Percentiles rank a stretch among this genome's conserved stretches.
phyloP scores from a whole-genome alignment of 192 early-diverging fungal species.

The Rhizophagus prolifer region DNA sequence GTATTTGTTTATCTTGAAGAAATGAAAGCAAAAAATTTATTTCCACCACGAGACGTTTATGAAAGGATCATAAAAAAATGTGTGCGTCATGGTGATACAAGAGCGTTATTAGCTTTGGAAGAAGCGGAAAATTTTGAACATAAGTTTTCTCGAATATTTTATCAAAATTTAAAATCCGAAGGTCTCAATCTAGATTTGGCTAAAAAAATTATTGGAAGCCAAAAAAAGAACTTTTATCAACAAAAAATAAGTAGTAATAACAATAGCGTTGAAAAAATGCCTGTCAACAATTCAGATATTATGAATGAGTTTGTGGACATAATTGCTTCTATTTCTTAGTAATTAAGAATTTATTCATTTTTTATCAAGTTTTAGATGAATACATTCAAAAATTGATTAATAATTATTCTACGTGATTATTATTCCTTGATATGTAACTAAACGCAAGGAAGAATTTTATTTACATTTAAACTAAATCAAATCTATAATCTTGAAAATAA shows the following conservation, averaged over 20 bases:
- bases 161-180: background rate
- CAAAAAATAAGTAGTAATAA: background rate
- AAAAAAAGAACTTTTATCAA: background rate
- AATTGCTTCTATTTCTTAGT: no score
- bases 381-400: no score
- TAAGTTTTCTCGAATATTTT: background rate
- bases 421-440: background rate
- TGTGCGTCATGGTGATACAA: slow-evolving; percentile 57
- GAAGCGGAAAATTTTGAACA: slow-evolving; percentile 68
- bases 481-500: background rate
- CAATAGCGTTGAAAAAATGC: no score
- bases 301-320: background rate
- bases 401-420: background rate
- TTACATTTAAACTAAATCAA: background rate
- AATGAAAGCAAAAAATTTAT: slow-evolving; percentile 62
- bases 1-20: slow-evolving; percentile 74
- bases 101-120: slow-evolving; percentile 55
- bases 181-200: background rate
- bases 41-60: slow-evolving; percentile 54
- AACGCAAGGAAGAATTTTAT: background rate
- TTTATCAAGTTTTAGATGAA: no score
- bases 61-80: slow-evolving; percentile 54
- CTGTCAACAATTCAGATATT: background rate
- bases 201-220: background rate
- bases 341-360: background rate